Base-by-base conservation (phyloP, 2,329 filamentous ascomycete genomes). In the Aspergillus felis region DNA sequence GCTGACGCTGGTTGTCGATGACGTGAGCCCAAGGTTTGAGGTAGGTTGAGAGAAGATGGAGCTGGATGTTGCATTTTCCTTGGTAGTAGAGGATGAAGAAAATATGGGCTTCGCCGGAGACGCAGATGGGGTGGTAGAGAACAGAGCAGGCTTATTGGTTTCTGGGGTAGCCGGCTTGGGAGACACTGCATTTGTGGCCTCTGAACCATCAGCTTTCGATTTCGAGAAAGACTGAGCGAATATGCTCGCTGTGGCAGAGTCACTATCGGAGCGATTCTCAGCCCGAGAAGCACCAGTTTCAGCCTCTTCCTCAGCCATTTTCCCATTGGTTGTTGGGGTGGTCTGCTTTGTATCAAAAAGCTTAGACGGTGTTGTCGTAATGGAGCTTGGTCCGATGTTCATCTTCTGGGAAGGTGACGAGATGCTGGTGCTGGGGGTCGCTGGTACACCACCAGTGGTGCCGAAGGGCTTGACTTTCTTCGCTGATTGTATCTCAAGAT, bases 201-300 rank as follows among this genome's bases (percentile, higher is more conserved):
- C 54, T 51, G 62, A 51, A 10, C 64, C 61, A 3, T 62, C 51
- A 12, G 60, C 57, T 50, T 63, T 64, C 3, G 67, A 66, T 24
- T 63, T 61, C 2, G 66, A 69, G 22, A 70, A 70, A 9, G 70
- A 64, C 51, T 62, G 64, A 20, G 68, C 69, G 46, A 71, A 72
- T 9, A 71, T 68, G 55, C 55, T 70, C 10, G 69, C 68, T 9
- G 69, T 71, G 3, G 64, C 61, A 14, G 69, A 71, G 35, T 63
- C 60, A 17, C 63, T 63, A 22, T 61, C 60, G 12, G 56, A 48
- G 24, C 66, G 67, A 53, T 70, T 70, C 35, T 44, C 57, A 14
- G 32, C 44, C 24, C n/a, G 6, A 59, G 50, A 22, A 27, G 14
- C 38, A 50, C 56, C 55, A 14, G 57, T 57, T 49, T 29, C 51